Base-by-base conservation (phyloP, 2,329 filamentous ascomycete genomes). In the Fusarium staphyleae region DNA sequence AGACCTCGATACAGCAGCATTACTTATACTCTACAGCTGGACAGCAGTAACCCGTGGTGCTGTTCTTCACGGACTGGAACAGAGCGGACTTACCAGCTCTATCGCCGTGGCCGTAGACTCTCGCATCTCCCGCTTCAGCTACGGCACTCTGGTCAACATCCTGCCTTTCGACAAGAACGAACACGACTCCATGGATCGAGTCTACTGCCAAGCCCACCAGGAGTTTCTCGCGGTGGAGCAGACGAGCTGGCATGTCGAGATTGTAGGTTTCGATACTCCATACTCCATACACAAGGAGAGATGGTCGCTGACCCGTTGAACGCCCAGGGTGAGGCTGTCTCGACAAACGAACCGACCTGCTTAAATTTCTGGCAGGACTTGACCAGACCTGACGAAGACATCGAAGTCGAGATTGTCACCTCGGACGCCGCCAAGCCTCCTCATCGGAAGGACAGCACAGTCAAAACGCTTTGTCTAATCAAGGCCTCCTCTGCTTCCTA, bases 31-130 rank as follows among this genome's bases (percentile, higher is more conserved):
- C 3, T 30, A 10, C 14, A 74, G 73, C 0, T 75, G 72, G 73
- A 70, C 68, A 0, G 72, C 73, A 0, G 68, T 75, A 3, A 68
- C 69, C 41, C 67, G 70, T 1, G 73, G 73, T 4, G 73, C 72
- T 0, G 70, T 71, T 10, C 48, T 71, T 1, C 62, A 68, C 0
- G 70, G 72, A 0, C 48, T 72, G 2, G 43, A 57, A 0, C 29
- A 44, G 1, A 41, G 33, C 1, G 40, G 48, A 0, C 15, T 60
- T 2, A 34, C 37, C 0, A 33, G 52, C 2, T 47, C 54, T 0
- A 30, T 69, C 6, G 34, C 48, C 5, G 42, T 67, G 3, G 44
- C 34, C 0, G 63, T 73, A 1, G 52, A 63, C n/a, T 66, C 66
- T 0, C 65, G 71, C 13, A 46, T 74, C 4, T 65, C 70, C 0